Evolutionary conservation across 371 early-diverging fungal genomes (phyloP), one percentile per base, ranked within the genome.

Genomic region (Mortierella sp.): DNA sequence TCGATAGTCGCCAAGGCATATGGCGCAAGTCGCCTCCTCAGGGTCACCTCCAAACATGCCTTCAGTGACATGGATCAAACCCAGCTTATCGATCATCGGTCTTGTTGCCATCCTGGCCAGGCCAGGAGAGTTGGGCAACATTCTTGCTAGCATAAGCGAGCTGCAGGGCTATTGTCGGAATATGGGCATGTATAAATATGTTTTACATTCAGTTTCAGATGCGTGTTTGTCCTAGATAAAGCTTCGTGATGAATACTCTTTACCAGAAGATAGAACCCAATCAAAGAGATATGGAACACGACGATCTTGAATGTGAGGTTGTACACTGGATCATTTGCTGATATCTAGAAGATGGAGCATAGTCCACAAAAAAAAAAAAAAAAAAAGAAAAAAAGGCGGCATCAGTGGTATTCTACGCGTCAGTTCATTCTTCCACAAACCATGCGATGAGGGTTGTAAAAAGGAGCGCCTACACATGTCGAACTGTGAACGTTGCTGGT

Each of bases 1-100:
- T 12, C 75, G 80, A 78, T 92, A 94, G 19, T 83, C 82, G 57
- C 88, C 88, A 11, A 95, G 81, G 78, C 95, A 95, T 15, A 95
- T 76, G 8, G 76, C 76, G 27, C 76, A 76, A 11, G 55, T 60
- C 15, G 76, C 76, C 34, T 76, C 76, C 19, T 76, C 76, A 12
- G 65, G 62, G 17, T 76, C 76, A 3, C 47, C 54, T 26, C 70
- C 76, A 58, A 76, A 76, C 64, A 76, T 60, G 41, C 70, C 76
- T 23, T 76, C 76, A 0, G 58, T 64, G 70, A 76, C 69, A 1
- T 53, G 57, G 3, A 56, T 56, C 0, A 70, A 64, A 17, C 65
- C 65, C 19, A 76, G 37, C 39, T 61, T 64, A 43, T 69, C 76
- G 26, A 76, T 69, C 76, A 76, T 76, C 19, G 70, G 70, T 31